Conservation (phyloP, 148 eudicot genomes). For the Euryodendron excelsum region DNA sequence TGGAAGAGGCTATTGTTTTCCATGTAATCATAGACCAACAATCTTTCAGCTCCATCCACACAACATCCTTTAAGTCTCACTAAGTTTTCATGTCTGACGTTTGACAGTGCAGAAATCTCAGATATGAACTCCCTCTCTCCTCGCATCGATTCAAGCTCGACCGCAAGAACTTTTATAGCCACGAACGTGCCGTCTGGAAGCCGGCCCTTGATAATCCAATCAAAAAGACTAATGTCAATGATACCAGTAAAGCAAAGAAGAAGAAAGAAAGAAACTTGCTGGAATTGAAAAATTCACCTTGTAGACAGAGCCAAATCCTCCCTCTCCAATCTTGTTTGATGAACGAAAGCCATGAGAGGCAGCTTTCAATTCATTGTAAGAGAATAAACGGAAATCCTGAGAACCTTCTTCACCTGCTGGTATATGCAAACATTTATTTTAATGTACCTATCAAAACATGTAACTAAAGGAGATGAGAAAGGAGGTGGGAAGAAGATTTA, state of each 20-base stretch:
- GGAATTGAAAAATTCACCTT: no score
- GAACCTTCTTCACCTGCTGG: constrained; percentile 11
- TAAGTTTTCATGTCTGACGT: constrained; percentile 61
- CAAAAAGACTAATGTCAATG: background rate
- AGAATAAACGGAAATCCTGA: constrained; percentile 20
- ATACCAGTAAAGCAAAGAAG: background rate
- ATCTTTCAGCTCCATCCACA: constrained; percentile 52
- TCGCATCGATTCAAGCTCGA: constrained; percentile 55
- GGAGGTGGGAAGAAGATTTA: background rate
- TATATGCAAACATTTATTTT: background rate
- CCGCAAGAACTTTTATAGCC: constrained; percentile 63
- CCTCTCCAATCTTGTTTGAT: constrained; percentile 59
- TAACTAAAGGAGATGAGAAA: background rate
- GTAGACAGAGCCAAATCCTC: constrained; percentile 63
- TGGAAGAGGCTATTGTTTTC: constrained; percentile 58
- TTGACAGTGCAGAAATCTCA: constrained; percentile 55
- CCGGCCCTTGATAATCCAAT: constrained; percentile 40
- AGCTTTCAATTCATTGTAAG: constrained; percentile 43
- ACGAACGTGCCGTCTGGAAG: constrained; percentile 49
- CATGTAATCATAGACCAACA: constrained; percentile 61
- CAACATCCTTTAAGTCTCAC: constrained; percentile 70
- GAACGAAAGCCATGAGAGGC: constrained; percentile 44
- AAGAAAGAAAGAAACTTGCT: background rate
- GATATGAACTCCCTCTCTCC: constrained; percentile 75
- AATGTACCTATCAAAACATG: background rate